Percentiles rank a stretch among this genome's conserved stretches.
Evolutionary conservation across 495 filamentous ascomycete species (phyloP).

Genomic region (Penicillium cataractarum): DNA sequence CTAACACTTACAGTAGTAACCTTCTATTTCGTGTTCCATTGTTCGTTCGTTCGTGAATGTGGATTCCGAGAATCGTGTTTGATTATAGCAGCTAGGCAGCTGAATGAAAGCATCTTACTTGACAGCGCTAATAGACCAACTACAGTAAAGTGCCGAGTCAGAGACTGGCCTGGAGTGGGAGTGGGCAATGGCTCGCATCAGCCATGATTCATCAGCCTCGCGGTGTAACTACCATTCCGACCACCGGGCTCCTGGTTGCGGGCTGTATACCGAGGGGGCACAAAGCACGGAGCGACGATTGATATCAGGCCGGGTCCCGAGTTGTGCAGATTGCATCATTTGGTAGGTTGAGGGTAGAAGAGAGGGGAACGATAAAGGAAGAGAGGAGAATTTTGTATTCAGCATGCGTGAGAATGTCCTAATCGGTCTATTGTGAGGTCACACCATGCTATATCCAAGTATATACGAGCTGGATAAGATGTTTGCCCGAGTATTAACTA

Average conservation of each 20-base stretch:
- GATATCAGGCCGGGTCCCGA: slow-evolving; percentile 22
- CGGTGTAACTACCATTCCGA: slow-evolving; percentile 21
- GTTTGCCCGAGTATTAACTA: not conserved
- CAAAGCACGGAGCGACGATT: slow-evolving; percentile 2
- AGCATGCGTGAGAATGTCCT: not conserved
- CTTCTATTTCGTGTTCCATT: no score
- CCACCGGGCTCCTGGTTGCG: slow-evolving; percentile 24
- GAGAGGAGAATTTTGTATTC: no score
- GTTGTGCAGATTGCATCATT: slow-evolving; percentile 20
- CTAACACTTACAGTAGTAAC: no score
- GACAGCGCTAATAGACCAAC: not conserved
- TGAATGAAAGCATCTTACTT: no score
- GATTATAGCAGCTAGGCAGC: no score
- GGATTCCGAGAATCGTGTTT: no score
- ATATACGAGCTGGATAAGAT: no score
- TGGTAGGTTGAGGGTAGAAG: not conserved
- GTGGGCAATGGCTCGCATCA: not conserved
- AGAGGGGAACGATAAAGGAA: no score
- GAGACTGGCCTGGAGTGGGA: not conserved
- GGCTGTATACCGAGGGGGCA: slow-evolving; percentile 19
- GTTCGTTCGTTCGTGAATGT: no score
- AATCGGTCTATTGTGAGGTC: not conserved
- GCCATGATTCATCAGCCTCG: slow-evolving; percentile 2
- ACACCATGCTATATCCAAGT: not conserved
- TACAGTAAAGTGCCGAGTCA: not conserved